These are phyloP conservation scores for Erysimum pusillum DNA, from an alignment of 441 rosid species.

Conservation along the genomic window DNA sequence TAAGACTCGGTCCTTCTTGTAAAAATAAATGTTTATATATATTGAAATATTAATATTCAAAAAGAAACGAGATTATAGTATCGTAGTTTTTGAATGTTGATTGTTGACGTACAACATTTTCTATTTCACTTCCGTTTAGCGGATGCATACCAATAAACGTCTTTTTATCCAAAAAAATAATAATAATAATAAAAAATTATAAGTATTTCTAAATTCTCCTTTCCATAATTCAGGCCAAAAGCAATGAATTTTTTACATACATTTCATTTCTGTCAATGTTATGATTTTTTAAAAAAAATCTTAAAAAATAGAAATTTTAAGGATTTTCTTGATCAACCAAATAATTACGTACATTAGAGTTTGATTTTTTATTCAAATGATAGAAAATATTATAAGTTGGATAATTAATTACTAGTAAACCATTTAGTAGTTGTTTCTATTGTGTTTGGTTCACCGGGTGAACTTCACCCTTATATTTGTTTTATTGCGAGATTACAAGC, in stretches of 20 bases:
- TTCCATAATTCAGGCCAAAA: not conserved
- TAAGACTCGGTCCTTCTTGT: slow-evolving; percentile 33
- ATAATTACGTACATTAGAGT: not conserved
- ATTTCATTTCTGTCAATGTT: not conserved
- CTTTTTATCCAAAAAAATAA: too few species aligned
- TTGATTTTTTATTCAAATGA: not conserved
- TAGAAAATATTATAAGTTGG: not conserved
- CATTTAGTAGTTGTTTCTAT: not conserved
- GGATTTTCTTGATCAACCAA: not conserved
- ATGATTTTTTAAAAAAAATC: not conserved
- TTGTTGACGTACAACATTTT: slow-evolving; percentile 2
- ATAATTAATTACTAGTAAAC: not conserved
- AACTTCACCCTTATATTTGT: not conserved
- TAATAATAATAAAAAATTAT: too few species aligned
- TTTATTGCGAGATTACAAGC: not conserved
- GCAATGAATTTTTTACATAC: not conserved
- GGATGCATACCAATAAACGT: not conserved
- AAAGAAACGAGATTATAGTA: not conserved
- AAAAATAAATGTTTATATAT: not conserved
- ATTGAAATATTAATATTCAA: not conserved
- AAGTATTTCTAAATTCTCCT: not conserved
- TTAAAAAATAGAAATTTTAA: not conserved
- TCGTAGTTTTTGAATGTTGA: slow-evolving; percentile 15
- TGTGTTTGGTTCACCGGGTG: not conserved
- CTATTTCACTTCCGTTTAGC: not conserved